A percentile compares a stretch with the other conserved stretches of the same genome.
Conservation (phyloP, 768 basidiomycete species). For the Auricularia sp. region DNA sequence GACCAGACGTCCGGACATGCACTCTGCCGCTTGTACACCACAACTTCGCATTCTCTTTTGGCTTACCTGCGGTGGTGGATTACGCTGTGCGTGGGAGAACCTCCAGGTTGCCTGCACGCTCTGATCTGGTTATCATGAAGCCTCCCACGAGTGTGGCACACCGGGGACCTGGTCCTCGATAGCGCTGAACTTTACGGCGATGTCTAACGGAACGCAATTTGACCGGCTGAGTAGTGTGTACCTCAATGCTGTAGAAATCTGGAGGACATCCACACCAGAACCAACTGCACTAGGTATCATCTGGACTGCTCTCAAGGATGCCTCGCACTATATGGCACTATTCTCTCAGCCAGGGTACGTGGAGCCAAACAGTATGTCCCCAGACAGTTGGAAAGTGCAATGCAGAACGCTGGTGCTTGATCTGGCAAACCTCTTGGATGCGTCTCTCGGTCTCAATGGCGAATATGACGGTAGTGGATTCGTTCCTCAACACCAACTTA, state of each 20-base stretch:
- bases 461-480: constrained; percentile 7
- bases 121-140: neutral
- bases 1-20: neutral
- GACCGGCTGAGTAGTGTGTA: constrained; percentile 6
- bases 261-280: constrained; percentile 9
- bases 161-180: constrained; percentile 8
- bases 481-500: neutral
- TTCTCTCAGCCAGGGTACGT: constrained; percentile 5
- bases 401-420: constrained; percentile 1
- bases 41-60: constrained; percentile 7
- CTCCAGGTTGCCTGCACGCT: no score
- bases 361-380: neutral
- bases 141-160: constrained; percentile 8
- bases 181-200: constrained; percentile 1
- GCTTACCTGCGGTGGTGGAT: constrained; percentile 3
- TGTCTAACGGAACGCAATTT: constrained; percentile 2
- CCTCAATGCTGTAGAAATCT: constrained; percentile 3
- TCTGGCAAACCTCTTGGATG: constrained; percentile 6
- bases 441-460: constrained; percentile 4
- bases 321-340: constrained; percentile 5
- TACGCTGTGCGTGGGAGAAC: neutral
- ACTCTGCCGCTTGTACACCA: neutral
- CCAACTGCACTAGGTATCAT: constrained; percentile 9
- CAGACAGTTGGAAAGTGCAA: no score
- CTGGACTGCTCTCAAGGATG: constrained; percentile 8